phyloP scores from a whole-genome alignment of 768 basidiomycete species.

The Psilocybe subaeruginosa region DNA sequence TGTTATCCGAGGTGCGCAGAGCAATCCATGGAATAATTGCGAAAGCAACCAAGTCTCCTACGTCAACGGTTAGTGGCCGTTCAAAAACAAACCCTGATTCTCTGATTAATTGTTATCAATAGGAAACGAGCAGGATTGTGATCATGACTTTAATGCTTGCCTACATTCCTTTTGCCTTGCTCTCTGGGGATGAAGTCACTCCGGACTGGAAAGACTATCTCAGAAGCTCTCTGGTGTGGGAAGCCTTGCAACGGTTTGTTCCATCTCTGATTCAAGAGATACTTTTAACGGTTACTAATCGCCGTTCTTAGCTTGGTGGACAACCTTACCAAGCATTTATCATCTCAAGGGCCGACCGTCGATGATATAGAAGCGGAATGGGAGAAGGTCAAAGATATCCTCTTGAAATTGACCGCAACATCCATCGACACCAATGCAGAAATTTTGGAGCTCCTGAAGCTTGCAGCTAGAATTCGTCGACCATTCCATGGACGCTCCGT shows the following conservation, averaged over 20 bases:
- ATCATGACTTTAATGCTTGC: constrained; percentile 15
- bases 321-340: neutral
- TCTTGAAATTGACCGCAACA: constrained; percentile 10
- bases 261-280: neutral
- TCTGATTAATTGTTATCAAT: neutral
- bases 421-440: constrained; percentile 14
- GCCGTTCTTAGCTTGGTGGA: neutral
- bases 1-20: neutral
- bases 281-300: neutral
- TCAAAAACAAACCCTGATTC: neutral
- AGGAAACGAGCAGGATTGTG: constrained; percentile 1
- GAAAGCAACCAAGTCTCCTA: neutral
- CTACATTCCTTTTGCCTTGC: constrained; percentile 21
- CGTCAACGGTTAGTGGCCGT: neutral
- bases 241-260: constrained; percentile 13
- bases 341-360: neutral
- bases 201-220: constrained; percentile 14
- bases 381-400: constrained; percentile 7
- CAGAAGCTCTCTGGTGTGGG: constrained; percentile 15
- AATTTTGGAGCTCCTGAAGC: constrained; percentile 20
- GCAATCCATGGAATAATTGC: neutral
- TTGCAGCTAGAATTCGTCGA: constrained; percentile 19
- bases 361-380: constrained; percentile 14
- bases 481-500: constrained; percentile 25
- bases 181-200: neutral